phyloP scores from a whole-genome alignment of 2,329 filamentous ascomycete genomes.

The Paecilomyces variotii region DNA sequence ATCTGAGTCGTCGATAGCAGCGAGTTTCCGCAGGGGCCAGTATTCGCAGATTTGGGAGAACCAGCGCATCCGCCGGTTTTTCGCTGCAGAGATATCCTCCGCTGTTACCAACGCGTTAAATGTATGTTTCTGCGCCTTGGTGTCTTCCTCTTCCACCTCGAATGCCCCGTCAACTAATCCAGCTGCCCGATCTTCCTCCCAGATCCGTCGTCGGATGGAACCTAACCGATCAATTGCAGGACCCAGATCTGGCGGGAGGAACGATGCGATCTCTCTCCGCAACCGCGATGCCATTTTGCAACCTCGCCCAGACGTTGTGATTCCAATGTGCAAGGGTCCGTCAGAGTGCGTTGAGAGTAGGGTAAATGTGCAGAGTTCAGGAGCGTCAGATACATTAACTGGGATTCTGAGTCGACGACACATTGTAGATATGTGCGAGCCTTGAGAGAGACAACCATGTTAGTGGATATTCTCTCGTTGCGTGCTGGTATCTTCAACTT shows the following conservation, averaged over 20 bases:
- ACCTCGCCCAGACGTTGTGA: constrained; percentile 89
- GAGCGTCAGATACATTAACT: constrained; percentile 84
- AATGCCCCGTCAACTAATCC: constrained; percentile 37
- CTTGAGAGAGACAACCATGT: constrained; percentile 29
- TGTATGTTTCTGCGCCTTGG: constrained; percentile 56
- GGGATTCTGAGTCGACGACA: constrained; percentile 79
- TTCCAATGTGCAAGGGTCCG: constrained; percentile 85
- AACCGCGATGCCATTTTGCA: constrained; percentile 90
- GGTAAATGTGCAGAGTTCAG: constrained; percentile 79
- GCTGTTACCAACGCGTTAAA: constrained; percentile 79
- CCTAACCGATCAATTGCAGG: constrained; percentile 70
- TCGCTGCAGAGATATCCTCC: constrained; percentile 63
- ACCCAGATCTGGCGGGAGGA: constrained; percentile 68
- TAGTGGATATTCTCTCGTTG: constrained; percentile 23
- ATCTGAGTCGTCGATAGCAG: constrained; percentile 70
- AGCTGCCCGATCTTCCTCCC: constrained; percentile 60
- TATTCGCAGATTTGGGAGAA: constrained; percentile 96
- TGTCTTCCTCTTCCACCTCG: constrained; percentile 42
- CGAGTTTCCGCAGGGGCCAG: constrained; percentile 81
- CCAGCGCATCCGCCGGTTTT: constrained; percentile 83
- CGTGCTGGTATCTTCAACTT: constrained; percentile 21
- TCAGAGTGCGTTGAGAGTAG: constrained; percentile 83
- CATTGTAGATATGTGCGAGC: constrained; percentile 59
- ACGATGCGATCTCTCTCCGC: constrained; percentile 75
- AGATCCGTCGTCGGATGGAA: constrained; percentile 59